Conservation (phyloP, 108 stramenopile species). For the Epithemia pelagica region DNA sequence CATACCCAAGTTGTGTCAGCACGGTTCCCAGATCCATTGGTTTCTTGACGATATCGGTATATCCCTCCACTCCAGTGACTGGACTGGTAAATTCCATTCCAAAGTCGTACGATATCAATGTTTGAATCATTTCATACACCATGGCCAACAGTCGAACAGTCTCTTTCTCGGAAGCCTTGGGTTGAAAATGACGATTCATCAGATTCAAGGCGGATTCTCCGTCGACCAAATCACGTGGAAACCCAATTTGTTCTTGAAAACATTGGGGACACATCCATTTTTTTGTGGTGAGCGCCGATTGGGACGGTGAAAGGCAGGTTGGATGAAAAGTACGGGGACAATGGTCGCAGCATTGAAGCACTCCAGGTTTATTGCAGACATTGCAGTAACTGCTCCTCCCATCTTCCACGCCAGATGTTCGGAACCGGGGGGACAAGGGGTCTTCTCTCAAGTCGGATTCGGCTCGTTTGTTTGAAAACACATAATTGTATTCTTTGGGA, state of each 20-base stretch:
- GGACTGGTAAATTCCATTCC: conserved; percentile 55
- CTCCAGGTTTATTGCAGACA: conserved; percentile 33
- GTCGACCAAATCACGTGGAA: neutral
- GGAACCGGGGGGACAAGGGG: too few relatives aligned
- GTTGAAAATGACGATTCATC: neutral
- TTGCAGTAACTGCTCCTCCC: conserved; percentile 54
- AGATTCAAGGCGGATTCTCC: neutral
- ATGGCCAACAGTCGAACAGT: conserved; percentile 28
- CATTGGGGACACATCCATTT: conserved; percentile 51
- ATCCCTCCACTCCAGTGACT: conserved; percentile 42
- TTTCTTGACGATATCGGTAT: conserved; percentile 39
- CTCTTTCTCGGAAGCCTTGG: neutral
- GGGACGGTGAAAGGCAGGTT: conserved; percentile 16
- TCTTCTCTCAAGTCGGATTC: too few relatives aligned
- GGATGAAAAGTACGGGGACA: conserved; percentile 58
- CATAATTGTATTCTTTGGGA: too few relatives aligned
- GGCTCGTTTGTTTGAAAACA: too few relatives aligned
- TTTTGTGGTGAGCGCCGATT: neutral
- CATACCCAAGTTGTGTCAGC: conserved; percentile 34
- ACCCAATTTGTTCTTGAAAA: conserved; percentile 24
- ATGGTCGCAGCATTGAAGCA: conserved; percentile 44
- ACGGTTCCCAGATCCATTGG: conserved; percentile 79
- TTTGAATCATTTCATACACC: conserved; percentile 41
- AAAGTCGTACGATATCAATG: conserved; percentile 58
- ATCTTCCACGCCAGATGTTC: too few relatives aligned